Base-by-base conservation (phyloP, 169 alveolate genomes). In the Blepharisma undulans region DNA sequence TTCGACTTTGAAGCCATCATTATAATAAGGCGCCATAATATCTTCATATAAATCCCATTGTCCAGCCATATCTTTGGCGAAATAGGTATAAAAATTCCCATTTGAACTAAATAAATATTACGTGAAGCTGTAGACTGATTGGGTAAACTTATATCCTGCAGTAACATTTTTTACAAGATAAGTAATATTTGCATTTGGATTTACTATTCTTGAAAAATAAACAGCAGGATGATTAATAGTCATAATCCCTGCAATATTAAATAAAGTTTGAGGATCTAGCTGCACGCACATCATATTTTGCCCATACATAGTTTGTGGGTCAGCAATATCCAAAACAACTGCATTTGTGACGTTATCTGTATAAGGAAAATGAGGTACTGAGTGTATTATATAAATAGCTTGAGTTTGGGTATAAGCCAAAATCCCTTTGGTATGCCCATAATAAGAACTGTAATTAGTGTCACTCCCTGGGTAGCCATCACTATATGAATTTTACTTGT, bases 231-330 rank as follows among this genome's bases (percentile, higher is more conserved):
- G 74, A 5, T n/a, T 60, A 3, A 84, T 21, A 7, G 79, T 36
- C 89, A 84, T 84, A 19, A 84, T 25, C 18, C 89, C 89, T 36
- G 89, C 89, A 36, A 84, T 36, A 33, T 84, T 60, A 76, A 84
- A 84, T 4, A 84, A 76, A 36, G 27, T 22, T 14, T 32, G 33
- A 60, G 89, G 74, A 30, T 25, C 27, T 21, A 84, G 10, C 7
- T n/a, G 30, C 0, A 84, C n/a, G 18, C 89, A 84, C 77, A 61
- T 60, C 77, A 84, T 34, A 30, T 60, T 84, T 60, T 84, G 77
- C 22, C 89, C 89, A 30, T 84, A 84, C 27, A 34, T 60, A 22
- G 30, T 22, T 10, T 84, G 87, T n/a, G 29, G 29, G 7, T 79
- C 34, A 0, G 29, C 60, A 79, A 79, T 79, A 16, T 22, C 34